Conservation (phyloP, 352 stramenopile species). For the Globisporangium radiosum region DNA sequence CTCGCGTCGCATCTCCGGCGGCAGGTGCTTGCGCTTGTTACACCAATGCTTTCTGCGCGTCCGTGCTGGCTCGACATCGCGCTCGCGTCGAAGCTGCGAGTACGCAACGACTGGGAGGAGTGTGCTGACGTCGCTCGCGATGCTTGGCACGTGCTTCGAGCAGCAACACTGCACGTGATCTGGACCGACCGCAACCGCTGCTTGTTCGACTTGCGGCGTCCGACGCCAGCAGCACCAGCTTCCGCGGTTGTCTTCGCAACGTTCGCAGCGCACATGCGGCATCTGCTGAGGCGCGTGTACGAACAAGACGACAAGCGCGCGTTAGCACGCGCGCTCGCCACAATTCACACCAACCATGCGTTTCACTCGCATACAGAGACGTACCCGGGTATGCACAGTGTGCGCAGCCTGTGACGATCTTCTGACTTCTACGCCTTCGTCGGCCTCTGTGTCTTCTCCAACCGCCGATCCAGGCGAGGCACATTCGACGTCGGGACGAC, state of each 20-base stretch:
- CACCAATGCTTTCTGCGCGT: background rate
- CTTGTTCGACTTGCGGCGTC: constrained; percentile 5
- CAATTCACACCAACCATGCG: too few species aligned
- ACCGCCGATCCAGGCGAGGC: too few species aligned
- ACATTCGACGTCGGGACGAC: too few species aligned
- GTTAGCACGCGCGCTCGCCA: too few species aligned
- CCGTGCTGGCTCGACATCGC: constrained; percentile 9
- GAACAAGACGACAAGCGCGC: background rate
- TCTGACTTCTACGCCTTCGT: too few species aligned
- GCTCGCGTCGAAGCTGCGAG: background rate
- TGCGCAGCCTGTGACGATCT: too few species aligned
- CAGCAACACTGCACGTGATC: constrained; percentile 10
- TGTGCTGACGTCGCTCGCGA: constrained; percentile 3
- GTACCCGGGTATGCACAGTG: too few species aligned
- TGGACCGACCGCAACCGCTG: constrained; percentile 11
- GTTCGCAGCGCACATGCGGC: background rate
- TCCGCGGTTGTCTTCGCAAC: constrained; percentile 7
- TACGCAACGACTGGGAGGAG: constrained; percentile 5
- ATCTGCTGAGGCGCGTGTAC: background rate
- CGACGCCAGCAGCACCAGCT: constrained; percentile 1
- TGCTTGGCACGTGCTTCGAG: constrained; percentile 9
- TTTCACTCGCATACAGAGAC: too few species aligned
- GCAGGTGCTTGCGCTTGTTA: background rate
- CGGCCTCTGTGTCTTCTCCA: too few species aligned
- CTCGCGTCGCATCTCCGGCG: constrained; percentile 2